Conservation (phyloP, 805 yeast species). For the Metschnikowia sp. region DNA sequence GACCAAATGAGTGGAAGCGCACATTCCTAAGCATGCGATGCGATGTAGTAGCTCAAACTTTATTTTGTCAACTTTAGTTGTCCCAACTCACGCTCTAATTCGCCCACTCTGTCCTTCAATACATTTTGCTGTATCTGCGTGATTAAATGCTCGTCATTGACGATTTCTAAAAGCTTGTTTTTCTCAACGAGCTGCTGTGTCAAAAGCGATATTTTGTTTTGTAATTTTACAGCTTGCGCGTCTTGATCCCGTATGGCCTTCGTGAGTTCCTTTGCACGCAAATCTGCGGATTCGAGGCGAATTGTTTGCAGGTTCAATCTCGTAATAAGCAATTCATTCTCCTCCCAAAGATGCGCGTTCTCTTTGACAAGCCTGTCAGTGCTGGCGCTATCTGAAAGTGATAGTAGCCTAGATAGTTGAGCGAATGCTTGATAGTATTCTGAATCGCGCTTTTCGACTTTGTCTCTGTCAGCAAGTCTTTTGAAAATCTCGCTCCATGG, state of each 20-base stretch:
- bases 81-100: slow-evolving; percentile 26
- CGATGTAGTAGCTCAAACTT: too few species aligned
- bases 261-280: slow-evolving; percentile 16
- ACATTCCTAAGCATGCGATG: too few species aligned
- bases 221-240: slow-evolving; percentile 6
- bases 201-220: slow-evolving; percentile 21
- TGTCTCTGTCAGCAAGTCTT: slow-evolving; percentile 29
- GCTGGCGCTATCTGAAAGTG: slow-evolving; percentile 7
- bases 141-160: slow-evolving; percentile 67
- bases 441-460: slow-evolving; percentile 29
- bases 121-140: slow-evolving; percentile 56
- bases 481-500: slow-evolving; percentile 26
- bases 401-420: slow-evolving; percentile 21
- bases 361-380: slow-evolving; percentile 16
- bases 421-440: slow-evolving; percentile 32
- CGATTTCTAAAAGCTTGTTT: slow-evolving; percentile 52
- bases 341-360: slow-evolving; percentile 18
- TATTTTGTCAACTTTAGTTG: background rate
- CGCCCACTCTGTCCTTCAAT: slow-evolving; percentile 32
- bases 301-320: slow-evolving; percentile 26
- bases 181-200: slow-evolving; percentile 39
- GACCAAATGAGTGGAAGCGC: too few species aligned
- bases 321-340: slow-evolving; percentile 21
- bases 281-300: slow-evolving; percentile 23
- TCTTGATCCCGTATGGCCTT: slow-evolving; percentile 9